Base-by-base conservation (phyloP, 2,329 filamentous ascomycete genomes). In the Pezicula radicicola region DNA sequence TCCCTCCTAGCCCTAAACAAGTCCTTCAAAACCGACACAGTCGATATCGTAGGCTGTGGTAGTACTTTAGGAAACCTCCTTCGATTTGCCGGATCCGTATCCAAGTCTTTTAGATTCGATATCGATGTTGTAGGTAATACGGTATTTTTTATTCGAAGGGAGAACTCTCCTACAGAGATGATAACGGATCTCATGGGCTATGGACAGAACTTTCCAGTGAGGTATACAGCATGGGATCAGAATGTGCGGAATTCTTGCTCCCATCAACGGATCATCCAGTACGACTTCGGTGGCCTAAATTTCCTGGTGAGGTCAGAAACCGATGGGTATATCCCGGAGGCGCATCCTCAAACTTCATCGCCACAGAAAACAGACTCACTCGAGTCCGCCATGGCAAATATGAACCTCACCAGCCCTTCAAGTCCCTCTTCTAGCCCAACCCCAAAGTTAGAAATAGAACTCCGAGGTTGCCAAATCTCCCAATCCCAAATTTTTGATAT, bases 131-230 rank as follows among this genome's bases (percentile, higher is more conserved):
- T 87, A 1, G 75, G 74, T 2, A 69, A 74, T 1, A 82, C 80
- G 0, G 73, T 86, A 0, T 85, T 88, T 65, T 75, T 89, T 46
- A 64, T 83, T 12, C 78, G 84, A 1, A 73, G 79, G 16, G 83
- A 86, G 60, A 82, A 81, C 44, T 75, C 77, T 0, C 81, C 83
- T 0, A 75, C 64, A 1, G 80, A 85, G 56, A 62, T 72, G 0
- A 80, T 88, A 6, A 58, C 68, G 0, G 72, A 71, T 12, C 68
- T 88, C 0, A 57, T 59, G 12, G 85, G 85, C 0, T 87, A 74
- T 56, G 84, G 84, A 0, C 83, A 88, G 57, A 74, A 79, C 0
- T 88, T 89, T 56, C 81, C 81, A 0, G 81, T 87, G 44, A 72
- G 73, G 0, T 84, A 87, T 60, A 89, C 85, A 0, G 80, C 72